Evolutionary conservation across 768 basidiomycete species (phyloP).

Genomic region (Naganishia kalamii): DNA sequence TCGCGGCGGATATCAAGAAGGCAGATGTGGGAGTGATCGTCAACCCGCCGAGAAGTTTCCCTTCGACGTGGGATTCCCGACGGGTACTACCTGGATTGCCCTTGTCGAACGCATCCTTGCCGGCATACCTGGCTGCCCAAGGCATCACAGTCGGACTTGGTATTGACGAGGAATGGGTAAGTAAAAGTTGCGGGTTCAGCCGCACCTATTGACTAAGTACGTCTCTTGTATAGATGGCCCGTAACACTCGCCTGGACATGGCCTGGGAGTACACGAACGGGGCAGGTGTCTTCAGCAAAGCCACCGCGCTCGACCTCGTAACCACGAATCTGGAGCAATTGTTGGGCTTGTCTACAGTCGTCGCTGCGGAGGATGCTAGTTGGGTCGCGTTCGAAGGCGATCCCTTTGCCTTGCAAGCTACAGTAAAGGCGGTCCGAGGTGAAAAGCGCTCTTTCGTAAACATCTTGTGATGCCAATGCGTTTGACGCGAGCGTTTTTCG

Average conservation of each 20-base stretch:
- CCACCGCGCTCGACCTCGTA: slow-evolving; percentile 54
- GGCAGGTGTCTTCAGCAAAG: slow-evolving; percentile 48
- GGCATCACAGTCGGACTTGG: slow-evolving; percentile 57
- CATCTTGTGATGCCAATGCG: slow-evolving; percentile 50
- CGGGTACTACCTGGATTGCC: slow-evolving; percentile 68
- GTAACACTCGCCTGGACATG: slow-evolving; percentile 18
- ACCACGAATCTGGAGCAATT: slow-evolving; percentile 57
- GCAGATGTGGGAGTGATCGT: slow-evolving; percentile 68
- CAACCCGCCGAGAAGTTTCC: slow-evolving; percentile 63
- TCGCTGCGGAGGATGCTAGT: slow-evolving; percentile 12
- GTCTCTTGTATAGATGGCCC: slow-evolving; percentile 12
- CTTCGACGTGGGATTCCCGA: slow-evolving; percentile 61
- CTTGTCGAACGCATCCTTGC: slow-evolving; percentile 56
- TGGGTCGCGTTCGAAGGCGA: slow-evolving; percentile 51
- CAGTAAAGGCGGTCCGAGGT: slow-evolving; percentile 53
- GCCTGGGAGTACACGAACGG: slow-evolving; percentile 43
- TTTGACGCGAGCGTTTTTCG: too few species aligned
- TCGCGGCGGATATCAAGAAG: slow-evolving; percentile 64
- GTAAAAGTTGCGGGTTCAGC: slow-evolving; percentile 46
- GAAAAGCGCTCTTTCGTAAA: slow-evolving; percentile 53
- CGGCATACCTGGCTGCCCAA: slow-evolving; percentile 59
- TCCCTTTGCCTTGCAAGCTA: slow-evolving; percentile 57
- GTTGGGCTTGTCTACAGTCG: slow-evolving; percentile 47
- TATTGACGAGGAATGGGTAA: slow-evolving; percentile 57
- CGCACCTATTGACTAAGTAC: background rate